Base-by-base conservation (phyloP, 768 basidiomycete genomes). In the Infundibulicybe gibba region DNA sequence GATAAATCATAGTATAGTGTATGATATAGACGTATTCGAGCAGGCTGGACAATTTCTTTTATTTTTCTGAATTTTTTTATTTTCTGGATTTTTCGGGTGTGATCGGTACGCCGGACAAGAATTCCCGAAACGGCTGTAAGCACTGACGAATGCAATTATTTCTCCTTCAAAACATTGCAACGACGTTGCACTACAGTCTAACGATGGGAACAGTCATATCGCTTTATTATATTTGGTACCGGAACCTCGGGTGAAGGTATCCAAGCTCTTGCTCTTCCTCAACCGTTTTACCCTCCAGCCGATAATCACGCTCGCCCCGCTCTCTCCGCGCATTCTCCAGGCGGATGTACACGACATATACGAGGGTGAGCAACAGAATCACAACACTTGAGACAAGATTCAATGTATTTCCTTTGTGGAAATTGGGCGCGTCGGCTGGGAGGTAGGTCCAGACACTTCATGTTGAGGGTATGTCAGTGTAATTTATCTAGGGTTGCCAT, bases 361-460 rank as follows among this genome's bases (percentile, higher is more conserved):
- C 6, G 17, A 66, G 44, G 6, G 62, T 60, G 0, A 73, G 55
- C 1, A 71, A 38, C 25, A 60, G 66, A 25, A 65, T 59, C 0
- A 60, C 54, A 20, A 59, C 56, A 30, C 60, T 65, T 3, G 72
- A 66, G 3, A 64, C 69, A 5, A 77, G 65, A 49, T 76, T 76
- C 32, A 75, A 61, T 1, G 66, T 61, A 54, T 74, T 76, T n/a
- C 74, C 75, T 37, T 70, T 68, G 54, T 68, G 74, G 48, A 63
- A 77, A 47, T 75, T 62, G 3, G 74, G 75, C 1, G 72, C 67
- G 48, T 77, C 75, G 11, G 54, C 53, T 3, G 74, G 71, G 9
- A 75, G 54, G 48, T 77, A 77, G 5, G 74, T 72, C 74, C 73
- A 75, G 1, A 74, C 74, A 37, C 72, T 74, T 45, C 3, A 44